phyloP scores from a whole-genome alignment of 148 eudicot genomes.

The Amaranthus hypochondriacus region DNA sequence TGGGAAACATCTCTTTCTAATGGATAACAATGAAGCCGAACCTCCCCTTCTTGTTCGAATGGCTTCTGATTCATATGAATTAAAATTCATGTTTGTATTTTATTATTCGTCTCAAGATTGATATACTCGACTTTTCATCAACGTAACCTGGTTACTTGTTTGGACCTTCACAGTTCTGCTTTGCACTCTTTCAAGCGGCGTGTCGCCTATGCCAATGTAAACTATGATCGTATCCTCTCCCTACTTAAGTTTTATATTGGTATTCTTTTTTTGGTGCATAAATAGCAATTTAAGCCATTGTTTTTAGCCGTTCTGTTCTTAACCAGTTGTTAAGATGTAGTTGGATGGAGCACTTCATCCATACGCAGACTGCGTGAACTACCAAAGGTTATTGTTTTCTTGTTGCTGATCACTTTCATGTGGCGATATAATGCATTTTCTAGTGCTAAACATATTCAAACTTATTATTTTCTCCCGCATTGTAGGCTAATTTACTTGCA shows the following conservation, averaged over 20 bases:
- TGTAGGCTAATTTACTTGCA: constrained; percentile 56
- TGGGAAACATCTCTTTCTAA: constrained; percentile 88
- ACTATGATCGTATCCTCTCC: constrained; percentile 77
- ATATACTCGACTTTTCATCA: constrained; percentile 4
- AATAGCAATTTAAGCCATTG: not conserved
- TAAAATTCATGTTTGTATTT: constrained; percentile 71
- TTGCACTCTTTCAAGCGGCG: constrained; percentile 74
- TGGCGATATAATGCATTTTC: not conserved
- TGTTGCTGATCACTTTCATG: not conserved
- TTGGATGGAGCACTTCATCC: constrained; percentile 95
- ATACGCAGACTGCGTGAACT: constrained; percentile 81
- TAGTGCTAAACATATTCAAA: constrained; percentile 2
- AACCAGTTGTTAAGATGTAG: constrained; percentile 54
- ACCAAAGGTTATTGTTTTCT: constrained; percentile 44
- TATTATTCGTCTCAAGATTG: constrained; percentile 9
- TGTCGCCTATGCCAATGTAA: constrained; percentile 84
- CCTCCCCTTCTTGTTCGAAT: constrained; percentile 81
- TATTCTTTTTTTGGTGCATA: not conserved
- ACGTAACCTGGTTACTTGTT: constrained; percentile 7
- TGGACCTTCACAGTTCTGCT: constrained; percentile 61
- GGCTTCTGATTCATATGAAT: constrained; percentile 69
- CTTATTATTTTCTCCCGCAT: not conserved
- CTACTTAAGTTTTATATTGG: not conserved
- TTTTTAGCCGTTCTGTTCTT: constrained; percentile 24
- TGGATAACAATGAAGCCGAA: constrained; percentile 62